A percentile compares a stretch with the other conserved stretches of the same genome.
Evolutionary conservation across 352 stramenopile species (phyloP).

Genomic region (Phytophthora fragariaefolia): DNA sequence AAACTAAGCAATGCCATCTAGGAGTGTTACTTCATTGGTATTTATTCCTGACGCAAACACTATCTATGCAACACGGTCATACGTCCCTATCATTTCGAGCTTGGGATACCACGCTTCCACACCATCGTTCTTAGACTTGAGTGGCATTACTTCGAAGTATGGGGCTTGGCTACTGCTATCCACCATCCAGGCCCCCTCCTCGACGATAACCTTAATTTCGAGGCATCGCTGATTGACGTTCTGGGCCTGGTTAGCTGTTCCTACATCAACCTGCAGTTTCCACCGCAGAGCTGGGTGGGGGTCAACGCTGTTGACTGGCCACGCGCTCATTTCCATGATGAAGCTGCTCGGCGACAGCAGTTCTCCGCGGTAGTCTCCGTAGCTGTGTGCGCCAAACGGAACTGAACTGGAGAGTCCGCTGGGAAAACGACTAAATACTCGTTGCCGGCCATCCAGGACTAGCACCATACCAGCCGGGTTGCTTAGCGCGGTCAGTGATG

Average conservation of each 20-base stretch:
- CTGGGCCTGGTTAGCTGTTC: not conserved
- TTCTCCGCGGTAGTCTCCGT: slow-evolving; percentile 58
- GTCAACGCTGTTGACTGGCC: slow-evolving; percentile 12
- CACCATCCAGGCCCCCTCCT: slow-evolving; percentile 17
- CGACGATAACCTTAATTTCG: slow-evolving; percentile 24
- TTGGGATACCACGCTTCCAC: slow-evolving; percentile 32
- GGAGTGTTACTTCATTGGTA: not conserved
- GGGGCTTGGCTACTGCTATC: slow-evolving; percentile 7
- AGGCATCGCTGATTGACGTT: not conserved
- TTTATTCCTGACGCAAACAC: not conserved
- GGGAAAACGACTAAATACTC: slow-evolving; percentile 51
- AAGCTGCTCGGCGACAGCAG: slow-evolving; percentile 35
- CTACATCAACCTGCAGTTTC: slow-evolving; percentile 32
- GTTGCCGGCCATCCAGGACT: slow-evolving; percentile 46
- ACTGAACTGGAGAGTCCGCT: slow-evolving; percentile 53
- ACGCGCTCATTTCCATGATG: slow-evolving; percentile 46
- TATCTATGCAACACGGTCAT: slow-evolving; percentile 15
- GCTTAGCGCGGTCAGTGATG: not conserved
- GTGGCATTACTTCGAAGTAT: slow-evolving; percentile 21
- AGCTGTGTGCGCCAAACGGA: slow-evolving; percentile 34
- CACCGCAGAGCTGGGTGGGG: slow-evolving; percentile 21
- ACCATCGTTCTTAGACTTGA: slow-evolving; percentile 16
- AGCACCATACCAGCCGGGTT: slow-evolving; percentile 34
- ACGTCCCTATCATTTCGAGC: slow-evolving; percentile 32
- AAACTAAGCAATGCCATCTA: not conserved